Conservation (phyloP, 1,139 yeast genomes). For the Pichia sp. region DNA sequence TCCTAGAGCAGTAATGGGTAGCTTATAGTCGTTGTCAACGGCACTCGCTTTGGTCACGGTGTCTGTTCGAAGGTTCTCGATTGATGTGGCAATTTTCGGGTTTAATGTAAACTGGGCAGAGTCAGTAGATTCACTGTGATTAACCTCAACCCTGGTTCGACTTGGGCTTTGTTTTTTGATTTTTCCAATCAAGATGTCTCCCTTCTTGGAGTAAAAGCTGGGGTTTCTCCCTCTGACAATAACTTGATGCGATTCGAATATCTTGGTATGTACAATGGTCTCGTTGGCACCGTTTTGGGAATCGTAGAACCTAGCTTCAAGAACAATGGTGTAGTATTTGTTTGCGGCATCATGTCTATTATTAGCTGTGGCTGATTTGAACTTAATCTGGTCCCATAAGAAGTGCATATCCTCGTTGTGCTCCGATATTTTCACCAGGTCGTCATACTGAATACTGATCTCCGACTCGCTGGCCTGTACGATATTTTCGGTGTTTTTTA, state of each 20-base stretch:
- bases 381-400: conserved; percentile 17
- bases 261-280: not conserved
- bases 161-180: conserved; percentile 18
- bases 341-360: conserved; percentile 17
- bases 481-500: not conserved
- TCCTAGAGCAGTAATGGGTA: not conserved
- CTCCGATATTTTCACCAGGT: not conserved
- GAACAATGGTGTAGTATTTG: conserved; percentile 13
- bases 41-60: not conserved
- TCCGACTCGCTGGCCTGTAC: not conserved
- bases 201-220: conserved; percentile 43
- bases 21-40: not conserved
- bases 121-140: not conserved
- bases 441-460: not conserved
- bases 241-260: conserved; percentile 33
- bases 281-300: conserved; percentile 1
- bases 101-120: not conserved
- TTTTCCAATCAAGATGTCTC: conserved; percentile 38
- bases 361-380: conserved; percentile 18
- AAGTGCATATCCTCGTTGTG: conserved; percentile 1
- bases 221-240: conserved; percentile 50
- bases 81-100: not conserved
- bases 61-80: not conserved
- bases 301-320: conserved; percentile 12
- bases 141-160: conserved; percentile 1